A percentile compares a stretch with the other conserved stretches of the same genome.
These are phyloP conservation scores for Aspergillus thermomutatus DNA, from an alignment of 2,329 filamentous ascomycete species.

Conservation along the genomic window DNA sequence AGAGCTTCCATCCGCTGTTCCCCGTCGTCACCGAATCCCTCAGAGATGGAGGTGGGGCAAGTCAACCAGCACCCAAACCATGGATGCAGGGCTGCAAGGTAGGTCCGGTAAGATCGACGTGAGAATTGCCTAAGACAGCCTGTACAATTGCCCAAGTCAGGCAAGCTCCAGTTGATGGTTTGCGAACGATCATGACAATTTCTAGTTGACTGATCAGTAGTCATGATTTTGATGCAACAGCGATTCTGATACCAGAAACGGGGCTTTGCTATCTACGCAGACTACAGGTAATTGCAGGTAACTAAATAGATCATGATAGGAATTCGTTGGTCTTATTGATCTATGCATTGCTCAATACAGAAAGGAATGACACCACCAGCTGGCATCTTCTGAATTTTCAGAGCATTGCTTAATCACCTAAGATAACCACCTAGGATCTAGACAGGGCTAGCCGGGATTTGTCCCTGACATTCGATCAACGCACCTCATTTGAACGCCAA, in stretches of 20 bases:
- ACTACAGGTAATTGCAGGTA: background rate
- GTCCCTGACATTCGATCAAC: background rate
- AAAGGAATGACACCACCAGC: no score
- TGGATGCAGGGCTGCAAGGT: background rate
- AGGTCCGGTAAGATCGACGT: constrained; percentile 10
- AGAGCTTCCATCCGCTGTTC: background rate
- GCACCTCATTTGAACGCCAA: background rate
- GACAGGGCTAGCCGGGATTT: background rate
- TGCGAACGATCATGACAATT: background rate
- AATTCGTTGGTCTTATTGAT: no score
- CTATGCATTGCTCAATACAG: no score
- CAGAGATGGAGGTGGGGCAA: background rate
- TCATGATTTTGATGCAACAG: background rate
- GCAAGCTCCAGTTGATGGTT: constrained; percentile 1
- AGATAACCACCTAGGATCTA: background rate
- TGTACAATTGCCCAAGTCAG: constrained; percentile 14
- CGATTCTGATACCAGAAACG: background rate
- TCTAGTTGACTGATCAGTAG: background rate
- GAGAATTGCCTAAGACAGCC: constrained; percentile 11
- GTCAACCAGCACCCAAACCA: background rate
- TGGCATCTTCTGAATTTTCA: no score
- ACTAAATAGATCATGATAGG: background rate
- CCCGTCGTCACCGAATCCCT: background rate
- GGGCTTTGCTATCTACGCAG: background rate
- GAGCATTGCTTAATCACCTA: background rate